Evolutionary conservation across 768 basidiomycete species (phyloP).

Genomic region (Trametes meyenii): DNA sequence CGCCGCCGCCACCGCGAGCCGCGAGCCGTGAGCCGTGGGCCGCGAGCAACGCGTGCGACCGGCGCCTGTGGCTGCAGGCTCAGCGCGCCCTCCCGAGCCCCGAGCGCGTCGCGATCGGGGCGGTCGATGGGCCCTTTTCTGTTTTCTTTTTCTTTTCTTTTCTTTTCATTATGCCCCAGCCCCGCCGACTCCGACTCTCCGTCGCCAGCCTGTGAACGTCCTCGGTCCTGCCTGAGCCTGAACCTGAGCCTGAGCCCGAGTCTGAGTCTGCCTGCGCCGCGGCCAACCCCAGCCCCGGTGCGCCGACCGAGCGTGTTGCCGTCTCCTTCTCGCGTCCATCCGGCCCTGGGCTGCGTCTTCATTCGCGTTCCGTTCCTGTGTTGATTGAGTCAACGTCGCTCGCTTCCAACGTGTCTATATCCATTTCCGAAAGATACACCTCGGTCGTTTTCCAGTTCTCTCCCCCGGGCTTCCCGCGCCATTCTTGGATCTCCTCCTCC

Average conservation of each 20-base stretch:
- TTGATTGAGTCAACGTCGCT: slow-evolving; percentile 19
- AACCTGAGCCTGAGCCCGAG: too few species aligned
- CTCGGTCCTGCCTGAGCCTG: too few species aligned
- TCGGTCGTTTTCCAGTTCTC: slow-evolving; percentile 5
- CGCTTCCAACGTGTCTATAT: slow-evolving; percentile 12
- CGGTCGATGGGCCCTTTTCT: too few species aligned
- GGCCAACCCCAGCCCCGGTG: too few species aligned
- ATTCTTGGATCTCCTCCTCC: slow-evolving; percentile 11
- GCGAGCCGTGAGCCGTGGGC: too few species aligned
- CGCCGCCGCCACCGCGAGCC: too few species aligned
- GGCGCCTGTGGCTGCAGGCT: too few species aligned
- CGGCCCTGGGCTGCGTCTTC: slow-evolving; percentile 12
- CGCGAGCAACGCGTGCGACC: too few species aligned
- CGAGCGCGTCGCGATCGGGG: neutral
- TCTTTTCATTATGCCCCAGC: slow-evolving; percentile 15
- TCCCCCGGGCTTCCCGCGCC: slow-evolving; percentile 22
- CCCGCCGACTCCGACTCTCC: neutral
- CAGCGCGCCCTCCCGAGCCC: too few species aligned
- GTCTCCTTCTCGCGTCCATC: neutral
- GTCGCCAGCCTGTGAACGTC: too few species aligned
- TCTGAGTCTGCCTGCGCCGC: too few species aligned
- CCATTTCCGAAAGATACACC: neutral
- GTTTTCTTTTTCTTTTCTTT: neutral
- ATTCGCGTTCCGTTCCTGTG: neutral
- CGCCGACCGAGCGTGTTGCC: neutral